These are phyloP conservation scores for Lyophyllum decastes DNA, from an alignment of 768 basidiomycete species.

Conservation along the genomic window DNA sequence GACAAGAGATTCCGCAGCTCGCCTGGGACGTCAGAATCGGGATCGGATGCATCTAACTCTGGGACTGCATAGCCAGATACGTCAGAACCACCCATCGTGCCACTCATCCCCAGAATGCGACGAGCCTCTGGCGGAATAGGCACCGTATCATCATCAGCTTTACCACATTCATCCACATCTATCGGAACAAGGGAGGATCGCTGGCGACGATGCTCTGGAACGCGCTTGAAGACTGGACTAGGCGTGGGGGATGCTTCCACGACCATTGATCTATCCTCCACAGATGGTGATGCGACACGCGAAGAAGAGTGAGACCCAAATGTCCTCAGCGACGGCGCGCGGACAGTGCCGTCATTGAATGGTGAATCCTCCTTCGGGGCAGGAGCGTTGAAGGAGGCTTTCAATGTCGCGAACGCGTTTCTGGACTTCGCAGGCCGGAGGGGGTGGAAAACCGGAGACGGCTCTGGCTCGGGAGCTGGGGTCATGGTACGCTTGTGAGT, in stretches of 20 bases:
- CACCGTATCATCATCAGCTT: conserved; percentile 17
- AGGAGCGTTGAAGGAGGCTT: conserved; percentile 24
- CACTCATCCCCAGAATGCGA: conserved; percentile 60
- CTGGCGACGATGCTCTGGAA: conserved; percentile 22
- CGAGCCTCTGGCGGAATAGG: conserved; percentile 53
- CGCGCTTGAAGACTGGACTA: conserved; percentile 39
- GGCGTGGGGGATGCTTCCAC: conserved; percentile 15
- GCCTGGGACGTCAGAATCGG: conserved; percentile 80
- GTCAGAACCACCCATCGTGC: conserved; percentile 67
- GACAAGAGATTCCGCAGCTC: conserved; percentile 69
- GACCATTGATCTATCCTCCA: conserved; percentile 1
- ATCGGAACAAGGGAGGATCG: conserved; percentile 25
- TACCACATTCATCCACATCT: conserved; percentile 14
- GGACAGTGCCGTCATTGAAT: conserved; percentile 20
- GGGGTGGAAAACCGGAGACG: conserved; percentile 59
- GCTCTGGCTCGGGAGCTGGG: conserved; percentile 59
- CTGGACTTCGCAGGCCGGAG: conserved; percentile 49
- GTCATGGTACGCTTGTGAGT: conserved; percentile 57
- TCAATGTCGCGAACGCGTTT: conserved; percentile 12
- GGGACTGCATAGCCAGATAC: conserved; percentile 44
- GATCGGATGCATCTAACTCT: conserved; percentile 57
- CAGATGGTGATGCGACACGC: conserved; percentile 11
- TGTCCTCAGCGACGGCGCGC: conserved; percentile 40
- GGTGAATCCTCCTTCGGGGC: conserved; percentile 1
- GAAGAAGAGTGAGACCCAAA: conserved; percentile 36